Evolutionary conservation across 2,329 filamentous ascomycete genomes (phyloP), one percentile per base, ranked within the genome.

Genomic region (Monilinia fructicola): DNA sequence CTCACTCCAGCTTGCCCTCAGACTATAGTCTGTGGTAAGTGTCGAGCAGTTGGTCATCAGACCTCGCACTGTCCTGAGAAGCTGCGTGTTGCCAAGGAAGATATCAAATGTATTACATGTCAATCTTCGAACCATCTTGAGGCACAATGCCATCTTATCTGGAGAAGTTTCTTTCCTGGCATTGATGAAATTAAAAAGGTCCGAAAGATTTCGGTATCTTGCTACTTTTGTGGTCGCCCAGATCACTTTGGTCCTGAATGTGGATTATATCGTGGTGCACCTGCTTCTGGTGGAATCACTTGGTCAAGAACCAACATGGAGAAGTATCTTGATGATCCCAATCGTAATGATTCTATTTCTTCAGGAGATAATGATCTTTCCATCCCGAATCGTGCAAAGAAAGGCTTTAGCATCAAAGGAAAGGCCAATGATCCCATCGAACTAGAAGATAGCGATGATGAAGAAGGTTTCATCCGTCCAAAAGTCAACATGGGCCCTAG

Each of bases 51-150:
- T 54, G 89, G 89, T 12, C 90, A 92, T 72, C 71, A 73, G 61
- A 76, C 78, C 23, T 71, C 76, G 0, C 71, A 77, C 10, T 92
- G 89, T 73, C 72, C 76, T 2, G 85, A 89, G 69, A 85, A 86
- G 68, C 79, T 90, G 53, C 75, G 77, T 3, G 70, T 83, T 61
- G 78, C 82, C 21, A 82, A 82, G 69, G 81, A 81, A 21, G 85
- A 88, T 65, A 81, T 81, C 28, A 78, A 83, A 56, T 92, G 90
- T 74, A 84, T 85, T 14, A 79, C 87, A 44, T 92, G 90, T 76
- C 78, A 78, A 50, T 81, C 81, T 9, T 70, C 73, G 3, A 79
- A 82, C 11, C 90, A 92, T 71, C 71, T 82, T 11, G 89, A 91
- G 73, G 74, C 79, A 16, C 77, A 82, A 2, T 92, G 90, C 74